Base-by-base conservation (phyloP, 495 filamentous ascomycete species). In the Podospora conica region DNA sequence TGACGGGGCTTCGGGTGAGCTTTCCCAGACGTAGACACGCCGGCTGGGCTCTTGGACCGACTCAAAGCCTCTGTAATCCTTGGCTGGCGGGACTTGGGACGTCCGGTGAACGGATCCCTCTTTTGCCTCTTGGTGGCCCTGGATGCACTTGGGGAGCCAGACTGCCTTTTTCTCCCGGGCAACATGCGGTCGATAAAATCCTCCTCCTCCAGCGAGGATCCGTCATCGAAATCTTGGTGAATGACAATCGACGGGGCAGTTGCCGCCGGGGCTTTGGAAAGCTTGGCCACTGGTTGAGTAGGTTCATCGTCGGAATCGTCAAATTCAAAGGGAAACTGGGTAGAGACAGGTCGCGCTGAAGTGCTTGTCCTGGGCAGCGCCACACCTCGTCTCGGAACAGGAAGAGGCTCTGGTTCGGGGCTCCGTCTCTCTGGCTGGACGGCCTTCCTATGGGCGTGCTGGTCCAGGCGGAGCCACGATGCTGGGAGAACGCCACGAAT, bases 401-500 rank as follows among this genome's bases (percentile, higher is more conserved):
- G 71, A 53, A 80, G 71, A 12, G 71, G 72, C 6, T 71, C 70
- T 20, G 57, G 74, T 18, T 74, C 76, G 20, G 65, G 78, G 68
- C 74, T 80, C 71, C 64, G 82, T 70, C 70, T 81, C 68, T 65
- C 77, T 73, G 70, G 66, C 15, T 27, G 65, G 61, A 61, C 75
- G 70, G 58, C 75, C 58, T 63, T 55, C 58, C 65, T 69, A n/a
- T 72, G 60, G 25, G 74, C 68, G 65, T 76, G 74, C 61, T 80
- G 78, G 69, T 96, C 88, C 53, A 98, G 79, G 68, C 90, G 86
- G 55, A 96, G 82, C 89, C 90, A 96, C 3, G 94, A 97, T 6
- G 94, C 94, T 40, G 94, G 9, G 55, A 98, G 83, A 18, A 97
- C 92, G 40, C 93, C 93, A 62, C 87, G 87, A 55, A 94, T 94